A percentile compares a stretch with the other conserved stretches of the same genome.
Evolutionary conservation across 495 filamentous ascomycete species (phyloP).

Genomic region (Thermochaetoides thermophila): DNA sequence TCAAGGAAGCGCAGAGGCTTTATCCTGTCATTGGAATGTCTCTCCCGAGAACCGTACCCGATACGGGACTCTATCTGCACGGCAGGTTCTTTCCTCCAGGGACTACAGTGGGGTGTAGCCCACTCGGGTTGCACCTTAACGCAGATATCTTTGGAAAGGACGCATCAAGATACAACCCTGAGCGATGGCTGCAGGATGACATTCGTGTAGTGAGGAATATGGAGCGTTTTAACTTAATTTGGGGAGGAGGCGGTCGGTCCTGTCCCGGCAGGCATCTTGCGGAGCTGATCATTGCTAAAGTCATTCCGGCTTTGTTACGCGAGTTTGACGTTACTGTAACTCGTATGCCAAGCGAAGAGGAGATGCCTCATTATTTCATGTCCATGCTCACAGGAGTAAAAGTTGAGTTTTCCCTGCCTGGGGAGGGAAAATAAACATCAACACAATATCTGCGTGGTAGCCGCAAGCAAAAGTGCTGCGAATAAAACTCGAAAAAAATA

Average conservation of each 20-base stretch:
- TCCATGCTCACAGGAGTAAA: slow-evolving; percentile 25
- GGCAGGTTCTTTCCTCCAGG: slow-evolving; percentile 39
- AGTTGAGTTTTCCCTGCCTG: slow-evolving; percentile 9
- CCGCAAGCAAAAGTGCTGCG: too few species aligned
- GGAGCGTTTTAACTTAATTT: slow-evolving; percentile 34
- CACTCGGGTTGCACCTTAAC: slow-evolving; percentile 42
- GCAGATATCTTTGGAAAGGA: slow-evolving; percentile 38
- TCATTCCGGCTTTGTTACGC: slow-evolving; percentile 44
- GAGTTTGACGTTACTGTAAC: slow-evolving; percentile 36
- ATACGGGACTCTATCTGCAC: slow-evolving; percentile 31
- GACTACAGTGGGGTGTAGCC: slow-evolving; percentile 42
- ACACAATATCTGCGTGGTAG: too few species aligned
- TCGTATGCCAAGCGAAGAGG: slow-evolving; percentile 8
- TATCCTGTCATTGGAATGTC: slow-evolving; percentile 43
- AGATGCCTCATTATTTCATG: slow-evolving; percentile 22
- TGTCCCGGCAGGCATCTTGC: slow-evolving; percentile 57
- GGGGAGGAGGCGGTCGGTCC: slow-evolving; percentile 49
- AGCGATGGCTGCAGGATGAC: slow-evolving; percentile 37
- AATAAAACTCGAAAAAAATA: too few species aligned
- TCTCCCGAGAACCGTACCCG: slow-evolving; percentile 42
- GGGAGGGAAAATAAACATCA: not conserved
- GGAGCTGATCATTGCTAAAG: slow-evolving; percentile 48
- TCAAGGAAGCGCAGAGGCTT: slow-evolving; percentile 49
- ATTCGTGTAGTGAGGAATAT: slow-evolving; percentile 19
- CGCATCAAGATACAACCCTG: slow-evolving; percentile 37